A percentile compares a stretch with the other conserved stretches of the same genome.
phyloP scores from a whole-genome alignment of 1,139 yeast species.

The Magnusiomyces fungicola region DNA sequence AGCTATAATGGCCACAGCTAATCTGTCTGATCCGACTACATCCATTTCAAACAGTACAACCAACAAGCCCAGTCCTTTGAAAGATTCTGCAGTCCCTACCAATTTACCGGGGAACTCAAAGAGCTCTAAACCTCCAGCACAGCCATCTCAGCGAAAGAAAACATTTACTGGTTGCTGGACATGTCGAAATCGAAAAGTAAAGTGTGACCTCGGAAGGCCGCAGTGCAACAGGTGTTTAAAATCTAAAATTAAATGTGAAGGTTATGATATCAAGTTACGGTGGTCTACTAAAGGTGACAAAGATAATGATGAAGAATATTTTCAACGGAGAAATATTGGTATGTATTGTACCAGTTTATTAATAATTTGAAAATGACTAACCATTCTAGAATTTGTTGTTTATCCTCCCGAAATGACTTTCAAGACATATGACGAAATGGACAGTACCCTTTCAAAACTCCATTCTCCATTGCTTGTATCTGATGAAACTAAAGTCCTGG shows the following conservation, averaged over 20 bases:
- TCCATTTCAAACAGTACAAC: too few relatives aligned
- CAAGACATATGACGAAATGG: constrained; percentile 75
- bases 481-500: constrained; percentile 51
- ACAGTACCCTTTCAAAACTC: constrained; percentile 54
- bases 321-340: constrained; percentile 54
- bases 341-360: constrained; percentile 7
- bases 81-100: too few relatives aligned
- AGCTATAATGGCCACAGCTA: too few relatives aligned
- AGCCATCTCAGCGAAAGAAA: constrained; percentile 31
- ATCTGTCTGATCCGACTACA: too few relatives aligned
- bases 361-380: constrained; percentile 21
- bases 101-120: neutral
- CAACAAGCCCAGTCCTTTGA: too few relatives aligned
- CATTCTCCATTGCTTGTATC: constrained; percentile 45
- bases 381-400: constrained; percentile 48
- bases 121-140: neutral
- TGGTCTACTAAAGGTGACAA: constrained; percentile 46
- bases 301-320: constrained; percentile 39
- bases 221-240: constrained; percentile 46
- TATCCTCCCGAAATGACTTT: constrained; percentile 57
- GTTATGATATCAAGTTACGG: constrained; percentile 70
- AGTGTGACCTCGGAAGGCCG: constrained; percentile 52
- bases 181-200: constrained; percentile 52
- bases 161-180: constrained; percentile 61
- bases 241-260: constrained; percentile 62